Evolutionary conservation across 371 early-diverging fungal genomes (phyloP).

Genomic region (Apophysomyces sp.): DNA sequence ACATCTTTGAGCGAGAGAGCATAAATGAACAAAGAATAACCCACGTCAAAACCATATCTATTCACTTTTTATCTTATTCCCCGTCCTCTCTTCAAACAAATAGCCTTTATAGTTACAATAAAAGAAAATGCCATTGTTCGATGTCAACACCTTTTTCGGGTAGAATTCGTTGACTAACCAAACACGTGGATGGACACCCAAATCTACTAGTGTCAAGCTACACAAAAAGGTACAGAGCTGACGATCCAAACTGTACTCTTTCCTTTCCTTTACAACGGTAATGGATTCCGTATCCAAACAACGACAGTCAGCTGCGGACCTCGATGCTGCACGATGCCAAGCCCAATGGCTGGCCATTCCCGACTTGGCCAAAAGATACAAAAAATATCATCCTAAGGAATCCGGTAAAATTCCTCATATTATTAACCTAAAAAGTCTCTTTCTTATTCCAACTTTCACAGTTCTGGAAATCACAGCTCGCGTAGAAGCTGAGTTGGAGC

Average conservation of each 20-base stretch:
- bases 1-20: too few species aligned
- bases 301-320: constrained; percentile 30
- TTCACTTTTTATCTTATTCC: not conserved
- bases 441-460: not conserved
- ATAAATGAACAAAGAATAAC: too few species aligned
- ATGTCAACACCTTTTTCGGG: constrained; percentile 17
- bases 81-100: not conserved
- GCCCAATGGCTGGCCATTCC: constrained; percentile 48
- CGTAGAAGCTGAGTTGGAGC: constrained; percentile 27
- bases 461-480: constrained; percentile 22
- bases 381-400: constrained; percentile 54
- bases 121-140: not conserved
- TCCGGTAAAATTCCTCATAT: constrained; percentile 38
- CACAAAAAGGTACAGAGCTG: not conserved
- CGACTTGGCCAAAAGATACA: constrained; percentile 55
- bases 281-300: constrained; percentile 10
- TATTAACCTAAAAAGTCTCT: not conserved
- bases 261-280: not conserved
- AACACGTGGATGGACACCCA: constrained; percentile 15
- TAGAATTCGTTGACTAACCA: constrained; percentile 21
- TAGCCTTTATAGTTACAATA: not conserved
- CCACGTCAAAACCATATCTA: too few species aligned
- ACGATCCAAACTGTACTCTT: not conserved
- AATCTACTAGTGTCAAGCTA: constrained; percentile 1
- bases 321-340: constrained; percentile 54